Conservation (phyloP, 2,329 filamentous ascomycete genomes). For the Delphinella strobiligena region DNA sequence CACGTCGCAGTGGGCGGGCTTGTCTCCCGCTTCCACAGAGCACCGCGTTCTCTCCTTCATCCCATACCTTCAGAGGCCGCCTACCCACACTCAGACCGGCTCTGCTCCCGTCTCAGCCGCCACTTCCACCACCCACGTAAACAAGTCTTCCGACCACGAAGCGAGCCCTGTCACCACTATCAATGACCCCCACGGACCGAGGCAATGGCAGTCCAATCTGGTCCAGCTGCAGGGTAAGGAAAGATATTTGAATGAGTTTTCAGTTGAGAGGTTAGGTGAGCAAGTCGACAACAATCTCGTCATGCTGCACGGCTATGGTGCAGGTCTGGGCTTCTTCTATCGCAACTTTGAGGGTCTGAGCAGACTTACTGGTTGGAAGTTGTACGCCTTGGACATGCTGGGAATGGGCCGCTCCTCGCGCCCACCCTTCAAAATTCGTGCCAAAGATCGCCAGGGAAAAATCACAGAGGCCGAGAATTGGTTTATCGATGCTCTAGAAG, state of each 20-base stretch:
- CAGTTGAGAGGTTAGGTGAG: conserved; percentile 72
- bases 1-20: conserved; percentile 83
- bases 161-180: conserved; percentile 33
- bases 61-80: conserved; percentile 65
- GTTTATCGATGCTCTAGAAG: conserved; percentile 93
- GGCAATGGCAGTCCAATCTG: conserved; percentile 76
- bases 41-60: conserved; percentile 78
- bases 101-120: conserved; percentile 34
- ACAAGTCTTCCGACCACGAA: conserved; percentile 17
- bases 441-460: conserved; percentile 68
- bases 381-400: conserved; percentile 89
- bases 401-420: conserved; percentile 86
- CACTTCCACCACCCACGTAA: conserved; percentile 28
- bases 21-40: conserved; percentile 76
- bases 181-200: conserved; percentile 70
- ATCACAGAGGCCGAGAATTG: conserved; percentile 84
- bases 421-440: conserved; percentile 71
- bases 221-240: conserved; percentile 76
- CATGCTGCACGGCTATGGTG: conserved; percentile 94
- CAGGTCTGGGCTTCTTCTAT: conserved; percentile 94
- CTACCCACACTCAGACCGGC: conserved; percentile 53
- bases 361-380: conserved; percentile 65
- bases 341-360: conserved; percentile 90
- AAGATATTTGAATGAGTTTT: conserved; percentile 84
- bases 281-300: conserved; percentile 74